Percentiles rank a stretch among this genome's conserved stretches.
Evolutionary conservation across 1,284 basidiomycete genomes (phyloP).

Genomic region (Neolentinus lepideus): DNA sequence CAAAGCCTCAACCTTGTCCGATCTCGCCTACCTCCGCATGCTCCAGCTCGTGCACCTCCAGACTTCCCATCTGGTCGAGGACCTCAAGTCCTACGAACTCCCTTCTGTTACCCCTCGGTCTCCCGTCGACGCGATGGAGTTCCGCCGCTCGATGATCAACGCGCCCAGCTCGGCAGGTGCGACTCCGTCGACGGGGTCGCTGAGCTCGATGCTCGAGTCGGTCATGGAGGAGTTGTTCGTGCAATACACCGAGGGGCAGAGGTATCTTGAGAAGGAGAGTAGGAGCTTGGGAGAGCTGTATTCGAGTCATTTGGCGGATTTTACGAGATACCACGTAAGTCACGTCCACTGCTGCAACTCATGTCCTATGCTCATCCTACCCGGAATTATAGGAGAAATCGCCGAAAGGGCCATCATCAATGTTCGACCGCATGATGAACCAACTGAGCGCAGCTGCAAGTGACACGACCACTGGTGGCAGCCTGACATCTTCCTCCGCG

Average conservation of each 20-base stretch:
- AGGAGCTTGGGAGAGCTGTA: slow-evolving; percentile 85
- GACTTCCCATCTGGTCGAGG: slow-evolving; percentile 79
- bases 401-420: slow-evolving; percentile 67
- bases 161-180: slow-evolving; percentile 30
- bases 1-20: slow-evolving; percentile 68
- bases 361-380: slow-evolving; percentile 9
- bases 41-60: slow-evolving; percentile 85
- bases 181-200: slow-evolving; percentile 42
- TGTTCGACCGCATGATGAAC: slow-evolving; percentile 90
- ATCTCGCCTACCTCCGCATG: slow-evolving; percentile 88
- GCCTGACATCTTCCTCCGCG: slow-evolving; percentile 24
- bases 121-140: slow-evolving; percentile 51
- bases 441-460: slow-evolving; percentile 77
- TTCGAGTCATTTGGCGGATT: slow-evolving; percentile 64
- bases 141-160: slow-evolving; percentile 46
- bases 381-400: slow-evolving; percentile 49
- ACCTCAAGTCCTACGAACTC: slow-evolving; percentile 89
- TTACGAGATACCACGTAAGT: slow-evolving; percentile 87
- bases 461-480: slow-evolving; percentile 48
- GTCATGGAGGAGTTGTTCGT: slow-evolving; percentile 96
- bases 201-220: slow-evolving; percentile 86
- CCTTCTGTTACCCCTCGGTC: slow-evolving; percentile 58
- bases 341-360: neutral
- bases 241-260: slow-evolving; percentile 86
- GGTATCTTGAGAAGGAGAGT: slow-evolving; percentile 91